phyloP scores from a whole-genome alignment of 441 rosid genomes.

The Adansonia madagascariensis region DNA sequence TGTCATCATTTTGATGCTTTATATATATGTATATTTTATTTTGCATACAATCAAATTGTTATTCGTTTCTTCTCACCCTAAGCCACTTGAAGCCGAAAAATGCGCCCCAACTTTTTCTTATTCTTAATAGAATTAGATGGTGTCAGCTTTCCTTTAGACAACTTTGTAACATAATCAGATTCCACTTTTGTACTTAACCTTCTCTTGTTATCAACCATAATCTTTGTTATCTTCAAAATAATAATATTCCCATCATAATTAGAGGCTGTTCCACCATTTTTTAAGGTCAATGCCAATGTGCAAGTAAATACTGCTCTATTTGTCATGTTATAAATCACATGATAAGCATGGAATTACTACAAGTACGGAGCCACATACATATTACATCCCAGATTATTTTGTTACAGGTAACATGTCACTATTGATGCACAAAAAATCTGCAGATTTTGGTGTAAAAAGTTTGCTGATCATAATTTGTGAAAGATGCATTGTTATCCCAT shows the following conservation, averaged over 20 bases:
- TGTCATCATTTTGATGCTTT: not conserved
- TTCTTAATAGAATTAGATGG: slow-evolving; percentile 27
- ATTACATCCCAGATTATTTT: not conserved
- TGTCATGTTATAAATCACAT: slow-evolving; percentile 9
- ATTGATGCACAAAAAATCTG: not conserved
- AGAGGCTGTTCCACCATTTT: not conserved
- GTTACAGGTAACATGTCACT: not conserved
- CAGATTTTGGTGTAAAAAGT: not conserved
- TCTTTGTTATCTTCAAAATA: not conserved
- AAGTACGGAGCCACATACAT: too few species aligned
- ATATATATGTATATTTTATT: not conserved
- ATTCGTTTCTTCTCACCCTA: slow-evolving; percentile 31
- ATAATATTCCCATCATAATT: slow-evolving; percentile 11
- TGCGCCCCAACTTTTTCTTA: slow-evolving; percentile 24
- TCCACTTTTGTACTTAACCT: slow-evolving; percentile 38
- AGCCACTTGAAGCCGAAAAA: slow-evolving; percentile 34
- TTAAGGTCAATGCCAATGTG: not conserved
- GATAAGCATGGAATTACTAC: slow-evolving; percentile 18
- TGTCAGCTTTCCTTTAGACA: slow-evolving; percentile 5
- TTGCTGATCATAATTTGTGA: not conserved
- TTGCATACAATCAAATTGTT: not conserved
- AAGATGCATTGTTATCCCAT: not conserved
- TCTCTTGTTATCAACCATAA: slow-evolving; percentile 12
- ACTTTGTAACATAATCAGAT: slow-evolving; percentile 29
- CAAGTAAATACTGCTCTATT: not conserved